A percentile compares a stretch with the other conserved stretches of the same genome.
Evolutionary conservation across 163 green algal species (phyloP).

Genomic region (Trebouxia gelatinosa): DNA sequence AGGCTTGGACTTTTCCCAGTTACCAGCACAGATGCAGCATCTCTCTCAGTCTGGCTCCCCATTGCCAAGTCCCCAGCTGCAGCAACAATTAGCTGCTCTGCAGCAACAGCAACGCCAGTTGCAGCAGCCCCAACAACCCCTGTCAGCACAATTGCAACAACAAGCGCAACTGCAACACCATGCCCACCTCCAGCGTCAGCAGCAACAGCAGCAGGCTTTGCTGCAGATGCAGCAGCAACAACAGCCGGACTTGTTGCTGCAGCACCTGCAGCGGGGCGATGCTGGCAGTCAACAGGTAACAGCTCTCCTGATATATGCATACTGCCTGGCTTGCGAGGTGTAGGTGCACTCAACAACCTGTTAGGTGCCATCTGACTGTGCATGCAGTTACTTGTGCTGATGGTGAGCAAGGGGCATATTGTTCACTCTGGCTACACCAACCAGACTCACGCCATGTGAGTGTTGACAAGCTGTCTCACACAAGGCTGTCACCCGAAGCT

Average conservation of each 20-base stretch:
- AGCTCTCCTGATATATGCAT: neutral
- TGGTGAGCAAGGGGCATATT: too few species aligned
- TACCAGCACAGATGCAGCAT: neutral
- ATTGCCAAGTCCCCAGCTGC: neutral
- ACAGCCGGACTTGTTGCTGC: neutral
- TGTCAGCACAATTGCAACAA: conserved; percentile 11
- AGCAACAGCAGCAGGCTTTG: neutral
- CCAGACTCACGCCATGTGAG: too few species aligned
- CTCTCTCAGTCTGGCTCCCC: neutral
- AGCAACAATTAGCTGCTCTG: conserved; percentile 1
- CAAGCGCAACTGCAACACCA: conserved; percentile 1
- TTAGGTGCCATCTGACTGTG: neutral
- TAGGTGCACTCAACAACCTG: too few species aligned
- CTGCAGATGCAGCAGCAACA: conserved; percentile 7
- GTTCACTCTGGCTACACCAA: too few species aligned
- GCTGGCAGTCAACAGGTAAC: neutral
- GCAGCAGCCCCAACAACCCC: conserved; percentile 5
- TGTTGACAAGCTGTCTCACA: too few species aligned
- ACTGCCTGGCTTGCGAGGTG: neutral
- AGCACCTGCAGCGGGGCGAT: neutral
- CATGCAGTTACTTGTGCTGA: too few species aligned
- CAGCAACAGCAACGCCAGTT: conserved; percentile 21
- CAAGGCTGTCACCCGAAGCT: too few species aligned
- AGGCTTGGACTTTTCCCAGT: too few species aligned
- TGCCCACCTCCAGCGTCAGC: conserved; percentile 2